Conservation (phyloP, 768 basidiomycete genomes). For the Macrolepiota albuminosa region DNA sequence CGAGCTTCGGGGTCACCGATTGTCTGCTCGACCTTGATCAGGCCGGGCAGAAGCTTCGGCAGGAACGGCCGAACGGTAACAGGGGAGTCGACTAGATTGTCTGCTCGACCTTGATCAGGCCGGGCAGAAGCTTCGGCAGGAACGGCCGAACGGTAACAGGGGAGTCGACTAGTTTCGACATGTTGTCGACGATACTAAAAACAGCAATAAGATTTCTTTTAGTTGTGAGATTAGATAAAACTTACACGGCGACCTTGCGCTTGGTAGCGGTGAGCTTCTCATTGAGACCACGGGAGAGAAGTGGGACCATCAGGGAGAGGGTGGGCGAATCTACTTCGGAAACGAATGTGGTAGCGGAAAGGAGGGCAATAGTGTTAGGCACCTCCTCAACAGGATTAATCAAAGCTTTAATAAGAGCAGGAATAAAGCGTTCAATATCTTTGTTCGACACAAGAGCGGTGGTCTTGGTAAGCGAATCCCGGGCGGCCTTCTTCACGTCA, state of each 20-base stretch:
- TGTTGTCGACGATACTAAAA: slow-evolving; percentile 90
- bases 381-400: slow-evolving; percentile 99
- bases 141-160: slow-evolving; percentile 94
- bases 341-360: slow-evolving; percentile 99
- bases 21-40: slow-evolving; percentile 91
- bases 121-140: slow-evolving; percentile 92
- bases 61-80: slow-evolving; percentile 96
- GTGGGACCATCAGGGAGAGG: slow-evolving; percentile 96
- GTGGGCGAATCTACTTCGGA: slow-evolving; percentile 97
- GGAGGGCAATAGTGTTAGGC: slow-evolving; percentile 88
- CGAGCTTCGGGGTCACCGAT: slow-evolving; percentile 99
- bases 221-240: slow-evolving; percentile 14
- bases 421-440: slow-evolving; percentile 96
- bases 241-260: slow-evolving; percentile 95
- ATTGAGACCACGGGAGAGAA: slow-evolving; percentile 86
- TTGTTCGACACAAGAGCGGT: slow-evolving; percentile 96
- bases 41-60: slow-evolving; percentile 90
- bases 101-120: slow-evolving; percentile 91
- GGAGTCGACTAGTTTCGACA: slow-evolving; percentile 97
- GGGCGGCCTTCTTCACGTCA: slow-evolving; percentile 98
- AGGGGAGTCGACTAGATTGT: slow-evolving; percentile 93
- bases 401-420: slow-evolving; percentile 94
- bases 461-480: slow-evolving; percentile 90
- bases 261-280: slow-evolving; percentile 96
- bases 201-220: slow-evolving; percentile 11